Base-by-base conservation (phyloP, 1,284 basidiomycete species). In the Peniophora sp. region DNA sequence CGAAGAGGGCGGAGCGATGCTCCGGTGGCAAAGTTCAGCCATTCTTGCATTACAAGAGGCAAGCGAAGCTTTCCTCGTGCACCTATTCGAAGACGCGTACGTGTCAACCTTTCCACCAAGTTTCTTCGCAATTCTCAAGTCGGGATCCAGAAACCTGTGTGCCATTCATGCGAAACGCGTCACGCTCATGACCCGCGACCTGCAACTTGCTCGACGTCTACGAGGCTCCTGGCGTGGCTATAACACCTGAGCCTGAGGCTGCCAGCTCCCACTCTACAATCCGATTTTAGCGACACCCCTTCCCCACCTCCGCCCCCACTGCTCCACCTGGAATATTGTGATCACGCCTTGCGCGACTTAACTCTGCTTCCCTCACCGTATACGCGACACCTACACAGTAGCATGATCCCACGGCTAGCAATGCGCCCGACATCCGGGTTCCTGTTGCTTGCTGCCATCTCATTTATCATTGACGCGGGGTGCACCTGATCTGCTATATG, bases 131-230 rank as follows among this genome's bases (percentile, higher is more conserved):
- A n/a, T 50, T 34, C 46, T 50, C 56, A 43, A 50, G 2, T 47
- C 38, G 3, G 36, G 35, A 41, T 39, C 16, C 59, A 92, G 89
- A 46, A 97, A 97, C 67, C 71, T 97, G 45, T 97, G 94, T 64
- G 95, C 97, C 3, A 91, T 99, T 56, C 97, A 99, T 65, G 96
- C 97, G 24, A 97, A 97, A 70, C 88, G 96, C 62, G 97, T 99
- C 12, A 99, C 97, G 6, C 89, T 99, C 62, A 97, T 97, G 95
- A 91, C 93, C 56, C 81, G 89, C 58, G 97, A 99, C 65, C 96
- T 99, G 57, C 93, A 97, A 59, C 85, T 99, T 44, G 96, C 96
- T 23, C 79, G 96, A 52, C 82, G 96, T 58, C 92, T 99, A 73
- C 83, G 96, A 53, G 96, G 96, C 2, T 80, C 81, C 44, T 90